A percentile compares a stretch with the other conserved stretches of the same genome.
phyloP scores from a whole-genome alignment of 768 basidiomycete species.

The Phlebiopsis gigantea region DNA sequence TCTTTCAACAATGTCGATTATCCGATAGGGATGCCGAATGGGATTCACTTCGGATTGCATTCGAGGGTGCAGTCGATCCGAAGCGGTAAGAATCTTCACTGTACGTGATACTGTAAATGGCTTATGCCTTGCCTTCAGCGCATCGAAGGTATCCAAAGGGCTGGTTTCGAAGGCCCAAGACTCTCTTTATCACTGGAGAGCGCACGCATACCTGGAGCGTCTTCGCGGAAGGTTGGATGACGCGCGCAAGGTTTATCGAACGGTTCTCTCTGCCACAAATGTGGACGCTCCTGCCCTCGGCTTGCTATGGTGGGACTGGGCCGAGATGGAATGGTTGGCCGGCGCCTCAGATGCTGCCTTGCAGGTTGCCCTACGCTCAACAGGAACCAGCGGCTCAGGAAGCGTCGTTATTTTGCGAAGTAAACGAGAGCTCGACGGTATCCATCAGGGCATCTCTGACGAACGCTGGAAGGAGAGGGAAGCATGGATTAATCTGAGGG shows the following conservation, averaged over 20 bases:
- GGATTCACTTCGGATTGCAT: constrained; percentile 61
- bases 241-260: constrained; percentile 74
- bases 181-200: constrained; percentile 64
- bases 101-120: no score
- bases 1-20: constrained; percentile 55
- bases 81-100: no score
- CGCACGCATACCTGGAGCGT: constrained; percentile 71
- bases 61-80: constrained; percentile 53
- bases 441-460: constrained; percentile 17
- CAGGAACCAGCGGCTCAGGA: constrained; percentile 44
- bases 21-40: constrained; percentile 48
- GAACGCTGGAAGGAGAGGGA: constrained; percentile 51
- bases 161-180: constrained; percentile 52
- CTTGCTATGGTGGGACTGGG: constrained; percentile 78
- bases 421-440: constrained; percentile 58
- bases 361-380: constrained; percentile 49
- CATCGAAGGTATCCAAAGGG: constrained; percentile 60
- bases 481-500: constrained; percentile 61
- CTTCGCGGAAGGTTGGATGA: constrained; percentile 59
- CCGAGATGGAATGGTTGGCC: constrained; percentile 76
- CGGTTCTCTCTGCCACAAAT: constrained; percentile 46
- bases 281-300: constrained; percentile 27
- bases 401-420: constrained; percentile 56
- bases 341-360: constrained; percentile 45
- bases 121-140: no score